Conservation (phyloP, 2,329 filamentous ascomycete genomes). For the Canariomyces notabilis region DNA sequence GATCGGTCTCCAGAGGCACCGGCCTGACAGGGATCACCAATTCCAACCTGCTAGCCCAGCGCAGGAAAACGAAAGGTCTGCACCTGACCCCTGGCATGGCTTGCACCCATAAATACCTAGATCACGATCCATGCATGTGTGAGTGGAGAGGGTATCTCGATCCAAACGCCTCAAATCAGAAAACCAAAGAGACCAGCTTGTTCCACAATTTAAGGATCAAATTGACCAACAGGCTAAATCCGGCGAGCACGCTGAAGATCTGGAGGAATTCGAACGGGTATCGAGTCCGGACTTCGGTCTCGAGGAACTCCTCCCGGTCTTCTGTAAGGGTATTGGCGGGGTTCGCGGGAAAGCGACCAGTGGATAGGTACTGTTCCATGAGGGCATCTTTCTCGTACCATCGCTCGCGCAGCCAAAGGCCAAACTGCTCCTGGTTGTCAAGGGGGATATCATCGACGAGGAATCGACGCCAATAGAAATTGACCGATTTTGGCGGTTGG, state of each 20-base stretch:
- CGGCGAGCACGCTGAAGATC: conserved; percentile 47
- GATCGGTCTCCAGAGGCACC: too few species aligned
- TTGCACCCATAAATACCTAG: neutral
- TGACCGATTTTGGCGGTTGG: conserved; percentile 86
- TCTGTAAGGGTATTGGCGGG: conserved; percentile 39
- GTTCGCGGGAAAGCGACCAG: conserved; percentile 73
- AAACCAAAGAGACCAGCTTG: conserved; percentile 13
- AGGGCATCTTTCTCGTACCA: conserved; percentile 92
- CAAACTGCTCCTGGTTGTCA: conserved; percentile 67
- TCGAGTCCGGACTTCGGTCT: conserved; percentile 53
- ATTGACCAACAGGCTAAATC: conserved; percentile 39
- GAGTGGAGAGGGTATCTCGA: conserved; percentile 10
- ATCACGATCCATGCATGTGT: neutral
- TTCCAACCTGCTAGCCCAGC: neutral
- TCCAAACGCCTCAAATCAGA: conserved; percentile 6
- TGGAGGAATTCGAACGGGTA: conserved; percentile 52
- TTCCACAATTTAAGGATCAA: conserved; percentile 28
- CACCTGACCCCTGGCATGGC: conserved; percentile 1
- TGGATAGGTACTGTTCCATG: conserved; percentile 74
- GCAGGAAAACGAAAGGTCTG: neutral
- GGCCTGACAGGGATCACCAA: too few species aligned
- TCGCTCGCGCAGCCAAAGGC: conserved; percentile 74
- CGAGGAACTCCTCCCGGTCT: conserved; percentile 40
- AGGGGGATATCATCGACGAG: conserved; percentile 75
- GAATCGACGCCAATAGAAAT: conserved; percentile 93